Evolutionary conservation across 2,329 filamentous ascomycete species (phyloP), one percentile per base, ranked within the genome.

Genomic region (Aphanocladium album): DNA sequence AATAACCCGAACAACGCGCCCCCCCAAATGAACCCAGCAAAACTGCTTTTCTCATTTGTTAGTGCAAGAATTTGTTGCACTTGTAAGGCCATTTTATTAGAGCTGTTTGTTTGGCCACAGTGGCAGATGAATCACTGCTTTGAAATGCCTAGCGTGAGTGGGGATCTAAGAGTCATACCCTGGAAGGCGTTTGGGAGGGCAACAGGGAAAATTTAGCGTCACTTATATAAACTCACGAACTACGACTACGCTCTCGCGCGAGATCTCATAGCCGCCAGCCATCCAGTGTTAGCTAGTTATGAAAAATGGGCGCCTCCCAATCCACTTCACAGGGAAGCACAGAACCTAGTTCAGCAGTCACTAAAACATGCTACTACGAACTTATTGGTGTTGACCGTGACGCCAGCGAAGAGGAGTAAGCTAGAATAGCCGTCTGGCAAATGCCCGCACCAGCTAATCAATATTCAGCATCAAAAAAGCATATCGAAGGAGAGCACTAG

Each of bases 401-500:
- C 63, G 92, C 91, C 37, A 86, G 86, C 6, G 89, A 93, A 49
- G 90, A 96, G 60, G 93, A 97, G 88, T 92, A 75, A 71, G 83
- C 67, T 6, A n/a, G 19, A 43, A 39, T 1, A 17, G 25, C 21
- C 37, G 23, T 60, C 46, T 25, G 41, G 14, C 19, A 21, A 63
- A 23, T 58, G 33, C 11, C 16, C 47, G 37, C 7, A 35, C 41
- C 12, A 11, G 8, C 52, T 60, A 50, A 60, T 33, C 14, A 8
- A 30, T 12, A 27, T 33, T 12, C 53, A 93, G 89, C 65, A 92
- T 99, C 70, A 96, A 96, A 70, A 96, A 91, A 70, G 92, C 93
- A 16, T 99, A 99, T 75, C 86, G 91, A 65, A 87, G 80, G 63
- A 97, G 93, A 72, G 95, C 95, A 1, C 84, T 99, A 53, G 92